These are phyloP conservation scores for Fusarium stilboides DNA, from an alignment of 2,329 filamentous ascomycete species.

Conservation along the genomic window DNA sequence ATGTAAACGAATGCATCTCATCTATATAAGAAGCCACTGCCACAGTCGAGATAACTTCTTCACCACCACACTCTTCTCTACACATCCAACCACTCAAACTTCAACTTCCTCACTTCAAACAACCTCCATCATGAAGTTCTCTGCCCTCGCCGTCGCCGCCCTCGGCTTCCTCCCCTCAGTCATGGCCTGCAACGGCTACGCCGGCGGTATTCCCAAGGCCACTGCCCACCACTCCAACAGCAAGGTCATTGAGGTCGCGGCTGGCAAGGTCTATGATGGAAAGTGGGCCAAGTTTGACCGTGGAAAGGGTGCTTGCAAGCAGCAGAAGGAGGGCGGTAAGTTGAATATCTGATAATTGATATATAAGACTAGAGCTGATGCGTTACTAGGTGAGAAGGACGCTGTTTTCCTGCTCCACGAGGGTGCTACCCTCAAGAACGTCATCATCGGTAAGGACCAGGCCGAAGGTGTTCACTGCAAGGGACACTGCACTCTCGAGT, in stretches of 20 bases:
- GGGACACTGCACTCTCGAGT: slow-evolving; percentile 59
- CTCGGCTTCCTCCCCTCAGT: slow-evolving; percentile 32
- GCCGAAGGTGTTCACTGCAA: slow-evolving; percentile 66
- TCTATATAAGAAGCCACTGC: slow-evolving; percentile 19
- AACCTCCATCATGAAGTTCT: slow-evolving; percentile 26
- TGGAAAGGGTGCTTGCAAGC: slow-evolving; percentile 51
- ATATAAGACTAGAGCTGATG: background rate
- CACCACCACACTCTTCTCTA: background rate
- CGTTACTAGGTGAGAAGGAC: slow-evolving; percentile 47
- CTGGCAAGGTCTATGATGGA: slow-evolving; percentile 53
- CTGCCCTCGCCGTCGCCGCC: slow-evolving; percentile 9
- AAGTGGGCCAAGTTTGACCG: slow-evolving; percentile 56
- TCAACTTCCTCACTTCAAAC: background rate
- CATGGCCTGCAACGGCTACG: slow-evolving; percentile 48
- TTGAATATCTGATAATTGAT: background rate
- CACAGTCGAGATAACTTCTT: background rate
- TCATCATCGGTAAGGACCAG: slow-evolving; percentile 66
- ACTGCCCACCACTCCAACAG: slow-evolving; percentile 50
- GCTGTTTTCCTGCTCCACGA: slow-evolving; percentile 67
- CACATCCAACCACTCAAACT: background rate
- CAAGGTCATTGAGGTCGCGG: slow-evolving; percentile 53
- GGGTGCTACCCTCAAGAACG: slow-evolving; percentile 65
- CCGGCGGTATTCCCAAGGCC: slow-evolving; percentile 50
- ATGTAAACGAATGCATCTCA: background rate
- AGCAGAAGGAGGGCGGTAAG: slow-evolving; percentile 48